Percentiles rank a stretch among this genome's conserved stretches.
Conservation (phyloP, 805 yeast species). For the Hanseniaspora valbyensis region DNA sequence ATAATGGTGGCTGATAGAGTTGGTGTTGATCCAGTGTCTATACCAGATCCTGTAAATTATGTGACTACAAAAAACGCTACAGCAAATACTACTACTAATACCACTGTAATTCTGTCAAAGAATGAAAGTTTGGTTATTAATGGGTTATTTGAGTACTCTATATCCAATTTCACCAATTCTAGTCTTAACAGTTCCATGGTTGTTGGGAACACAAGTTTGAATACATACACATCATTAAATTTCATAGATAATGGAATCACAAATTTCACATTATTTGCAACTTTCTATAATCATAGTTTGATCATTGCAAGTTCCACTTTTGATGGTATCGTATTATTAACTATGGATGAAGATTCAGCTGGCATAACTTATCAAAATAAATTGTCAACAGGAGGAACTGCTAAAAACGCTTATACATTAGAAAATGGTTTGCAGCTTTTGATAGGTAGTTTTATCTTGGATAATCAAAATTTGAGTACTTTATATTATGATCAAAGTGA, state of each 20-base stretch:
- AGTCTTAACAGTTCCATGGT: slow-evolving; percentile 24
- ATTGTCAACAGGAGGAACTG: slow-evolving; percentile 19
- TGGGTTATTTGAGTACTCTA: slow-evolving; percentile 75
- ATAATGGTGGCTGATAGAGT: slow-evolving; percentile 61
- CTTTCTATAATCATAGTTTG: slow-evolving; percentile 28
- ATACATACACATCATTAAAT: slow-evolving; percentile 30
- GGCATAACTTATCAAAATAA: slow-evolving; percentile 16
- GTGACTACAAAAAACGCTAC: not conserved
- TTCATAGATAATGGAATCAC: slow-evolving; percentile 23
- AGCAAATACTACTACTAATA: not conserved
- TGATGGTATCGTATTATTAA: slow-evolving; percentile 32
- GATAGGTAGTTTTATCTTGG: slow-evolving; percentile 20
- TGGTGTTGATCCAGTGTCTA: slow-evolving; percentile 3
- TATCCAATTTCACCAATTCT: slow-evolving; percentile 47
- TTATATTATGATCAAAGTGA: slow-evolving; percentile 23
- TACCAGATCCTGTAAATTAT: slow-evolving; percentile 14
- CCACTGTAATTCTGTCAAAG: slow-evolving; percentile 23
- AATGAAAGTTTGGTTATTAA: slow-evolving; percentile 40
- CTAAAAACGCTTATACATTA: slow-evolving; percentile 32
- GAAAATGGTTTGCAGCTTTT: slow-evolving; percentile 20
- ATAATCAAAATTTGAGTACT: slow-evolving; percentile 17
- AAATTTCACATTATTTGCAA: slow-evolving; percentile 33
- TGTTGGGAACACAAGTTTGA: slow-evolving; percentile 42
- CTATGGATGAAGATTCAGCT: slow-evolving; percentile 22
- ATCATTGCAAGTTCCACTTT: slow-evolving; percentile 39